Evolutionary conservation across 345 rosid genomes (phyloP).

Genomic region (Eutrema yunnanense): DNA sequence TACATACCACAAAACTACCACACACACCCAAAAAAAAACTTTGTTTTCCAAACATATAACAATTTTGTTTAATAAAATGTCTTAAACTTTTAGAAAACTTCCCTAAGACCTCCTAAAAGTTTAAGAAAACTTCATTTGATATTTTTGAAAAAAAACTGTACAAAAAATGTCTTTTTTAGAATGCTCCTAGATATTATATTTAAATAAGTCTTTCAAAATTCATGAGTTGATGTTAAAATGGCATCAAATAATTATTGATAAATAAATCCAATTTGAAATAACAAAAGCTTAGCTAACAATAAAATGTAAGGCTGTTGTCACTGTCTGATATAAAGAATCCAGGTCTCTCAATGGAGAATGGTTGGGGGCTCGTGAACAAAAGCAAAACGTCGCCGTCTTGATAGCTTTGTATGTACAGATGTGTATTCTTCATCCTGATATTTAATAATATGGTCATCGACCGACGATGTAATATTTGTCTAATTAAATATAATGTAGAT

Average conservation of each 20-base stretch:
- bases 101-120: too few relatives aligned
- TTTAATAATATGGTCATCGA: slow-evolving; percentile 11
- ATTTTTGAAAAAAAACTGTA: too few relatives aligned
- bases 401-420: not conserved
- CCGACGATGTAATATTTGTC: not conserved
- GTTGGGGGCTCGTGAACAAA: slow-evolving; percentile 22
- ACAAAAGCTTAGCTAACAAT: not conserved
- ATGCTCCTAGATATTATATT: not conserved
- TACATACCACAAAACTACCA: too few relatives aligned
- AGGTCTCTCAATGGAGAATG: slow-evolving; percentile 10
- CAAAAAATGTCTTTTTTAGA: too few relatives aligned
- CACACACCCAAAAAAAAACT: too few relatives aligned
- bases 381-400: slow-evolving; percentile 23
- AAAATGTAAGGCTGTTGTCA: slow-evolving; percentile 16
- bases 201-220: not conserved
- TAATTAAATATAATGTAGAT: not conserved
- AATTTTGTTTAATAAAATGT: too few relatives aligned
- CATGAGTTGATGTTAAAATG: not conserved
- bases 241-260: not conserved
- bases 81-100: too few relatives aligned
- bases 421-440: not conserved
- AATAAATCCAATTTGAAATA: not conserved
- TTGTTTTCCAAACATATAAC: too few relatives aligned
- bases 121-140: not conserved
- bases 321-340: slow-evolving; percentile 18